These are phyloP conservation scores for Cryptosporidium ubiquitum DNA, from an alignment of 169 alveolate genomes.

Conservation along the genomic window DNA sequence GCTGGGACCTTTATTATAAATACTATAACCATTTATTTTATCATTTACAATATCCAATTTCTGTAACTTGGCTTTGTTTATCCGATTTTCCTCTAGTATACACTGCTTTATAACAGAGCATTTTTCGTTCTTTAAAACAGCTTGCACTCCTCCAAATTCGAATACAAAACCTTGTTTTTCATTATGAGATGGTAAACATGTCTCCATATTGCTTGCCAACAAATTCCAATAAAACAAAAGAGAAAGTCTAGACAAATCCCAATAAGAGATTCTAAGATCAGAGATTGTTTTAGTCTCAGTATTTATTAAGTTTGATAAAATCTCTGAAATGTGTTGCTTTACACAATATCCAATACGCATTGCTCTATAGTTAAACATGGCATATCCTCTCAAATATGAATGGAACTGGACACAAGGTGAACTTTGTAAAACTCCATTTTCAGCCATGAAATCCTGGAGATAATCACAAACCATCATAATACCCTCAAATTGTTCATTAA, in stretches of 20 bases:
- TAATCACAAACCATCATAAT: constrained; percentile 70
- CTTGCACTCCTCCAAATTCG: constrained; percentile 7
- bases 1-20: neutral
- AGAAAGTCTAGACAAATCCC: constrained; percentile 66
- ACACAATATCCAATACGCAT: constrained; percentile 60
- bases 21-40: neutral
- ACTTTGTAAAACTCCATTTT: constrained; percentile 19
- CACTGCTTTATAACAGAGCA: constrained; percentile 11
- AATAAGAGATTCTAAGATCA: constrained; percentile 5
- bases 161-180: neutral
- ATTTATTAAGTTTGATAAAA: neutral
- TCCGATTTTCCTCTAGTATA: constrained; percentile 12
- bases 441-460: constrained; percentile 18
- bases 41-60: neutral
- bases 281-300: too few relatives aligned
- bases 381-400: constrained; percentile 57
- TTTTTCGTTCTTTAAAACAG: neutral
- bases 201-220: constrained; percentile 13
- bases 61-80: neutral
- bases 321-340: neutral
- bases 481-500: constrained; percentile 71
- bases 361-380: constrained; percentile 38
- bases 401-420: constrained; percentile 40
- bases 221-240: constrained; percentile 54
- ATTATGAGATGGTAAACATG: constrained; percentile 27